Base-by-base conservation (phyloP, 75 land plant species). In the Larix kaempferi region DNA sequence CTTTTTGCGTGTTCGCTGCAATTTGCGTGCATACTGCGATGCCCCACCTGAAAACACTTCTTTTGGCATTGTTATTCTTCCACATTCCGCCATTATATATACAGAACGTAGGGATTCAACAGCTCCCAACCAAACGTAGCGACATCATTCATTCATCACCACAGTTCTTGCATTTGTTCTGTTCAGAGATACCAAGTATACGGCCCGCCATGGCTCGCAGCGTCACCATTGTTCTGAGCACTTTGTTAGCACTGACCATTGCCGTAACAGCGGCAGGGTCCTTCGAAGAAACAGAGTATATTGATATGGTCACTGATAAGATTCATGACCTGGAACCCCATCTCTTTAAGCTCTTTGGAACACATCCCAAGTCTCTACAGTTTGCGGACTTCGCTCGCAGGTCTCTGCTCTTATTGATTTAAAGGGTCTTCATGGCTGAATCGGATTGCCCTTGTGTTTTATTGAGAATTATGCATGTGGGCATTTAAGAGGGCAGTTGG, bases 261-360 rank as follows among this genome's bases (percentile, higher is more conserved):
- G 12, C 23, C 41, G 73, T 22, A 41, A 35, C 49, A 8, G 73
- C 54, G 11, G 54, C 54, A 49, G 54, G 54, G 54, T 49, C 22
- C 22, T 69, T 41, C 44, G 25, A 41, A 39, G 73, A 22, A 41
- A 69, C 23, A 22, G 41, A n/a, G 10, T 69, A 69, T 35, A 41
- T 69, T 69, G 52, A 69, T 37, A 41, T 69, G 73, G 73, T 69
- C 52, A 69, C 73, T 3, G 73, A 69, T 41, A 69, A 69, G n/a
- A 10, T 69, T 41, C 22, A 22, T 3, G n/a, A 39, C 19, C 13
- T 41, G 73, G 73, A n/a, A 7, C n/a, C 8, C 26, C 14, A 69
- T 69, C 4, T 44, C 5, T 69, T 69, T 39, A 19, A 69, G 49
- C 52, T 69, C 13, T 44, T 69, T 17, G 73, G 73, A 41, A 69